Evolutionary conservation across 192 early-diverging fungal species (phyloP), one percentile per base, ranked within the genome.

Genomic region (Mortierella claussenii): DNA sequence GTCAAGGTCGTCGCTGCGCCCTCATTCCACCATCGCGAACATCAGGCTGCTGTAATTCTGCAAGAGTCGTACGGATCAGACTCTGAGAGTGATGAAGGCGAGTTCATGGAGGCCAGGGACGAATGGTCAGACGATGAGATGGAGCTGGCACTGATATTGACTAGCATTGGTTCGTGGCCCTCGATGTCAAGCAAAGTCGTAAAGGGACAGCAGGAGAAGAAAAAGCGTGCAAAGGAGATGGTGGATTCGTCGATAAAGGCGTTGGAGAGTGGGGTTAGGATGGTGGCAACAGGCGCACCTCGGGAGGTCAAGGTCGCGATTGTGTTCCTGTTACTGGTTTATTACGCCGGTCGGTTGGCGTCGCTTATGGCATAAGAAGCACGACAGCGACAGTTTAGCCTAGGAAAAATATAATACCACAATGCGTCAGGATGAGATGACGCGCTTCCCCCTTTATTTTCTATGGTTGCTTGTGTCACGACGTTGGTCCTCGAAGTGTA

Each of bases 71-170:
- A n/a, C n/a, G n/a, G 18, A 9, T 36, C 51, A 1, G 49, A 53
- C 30, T 32, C 32, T 37, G 49, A 52, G 49, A 60, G 62, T n/a
- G 62, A 65, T n/a, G 69, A 74, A 18, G 63, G 50, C n/a, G 71
- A 75, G 42, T 75, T 75, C 49, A 63, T 75, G 10, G 71, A 75
- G 40, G 71, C 71, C 2, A 28, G 48, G 5, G 62, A 75, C n/a
- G 57, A 65, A 20, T 47, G 65, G 24, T 47, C 68, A 30, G 66
- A 55, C 21, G 68, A 69, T 13, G 68, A 69, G 52, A 27, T 54
- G 8, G 68, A 61, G 44, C 15, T 69, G 23, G 52, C 44, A 0
- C 28, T 69, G 13, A 45, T 61, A 20, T 30, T 69, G 18, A 32
- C 59, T 2, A 54, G 51, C 8, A 34, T 55, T 20, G 59, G 68